Conservation (phyloP, 805 yeast genomes). For the Cyberlindnera amylophila region DNA sequence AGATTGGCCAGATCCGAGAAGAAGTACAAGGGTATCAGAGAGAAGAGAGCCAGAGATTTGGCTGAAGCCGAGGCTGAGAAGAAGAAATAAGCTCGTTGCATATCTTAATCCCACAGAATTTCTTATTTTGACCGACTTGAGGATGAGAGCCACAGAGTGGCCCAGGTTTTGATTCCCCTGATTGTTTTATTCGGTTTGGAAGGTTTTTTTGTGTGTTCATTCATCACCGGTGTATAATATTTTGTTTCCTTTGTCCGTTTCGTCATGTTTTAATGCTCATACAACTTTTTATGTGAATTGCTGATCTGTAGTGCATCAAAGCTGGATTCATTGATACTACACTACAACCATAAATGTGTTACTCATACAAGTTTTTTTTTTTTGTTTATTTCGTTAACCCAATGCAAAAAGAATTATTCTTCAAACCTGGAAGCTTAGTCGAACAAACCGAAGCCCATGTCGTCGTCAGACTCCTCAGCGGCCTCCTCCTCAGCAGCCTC, state of each 20-base stretch:
- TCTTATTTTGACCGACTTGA: too few relatives aligned
- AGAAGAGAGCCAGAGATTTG: slow-evolving; percentile 93
- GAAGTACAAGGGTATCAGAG: slow-evolving; percentile 93
- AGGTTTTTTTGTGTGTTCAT: slow-evolving; percentile 1
- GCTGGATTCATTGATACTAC: background rate
- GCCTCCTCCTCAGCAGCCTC: slow-evolving; percentile 42
- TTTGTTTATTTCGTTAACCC: slow-evolving; percentile 11
- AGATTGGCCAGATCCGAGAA: slow-evolving; percentile 93
- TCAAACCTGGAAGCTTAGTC: slow-evolving; percentile 45
- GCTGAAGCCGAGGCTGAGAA: slow-evolving; percentile 99
- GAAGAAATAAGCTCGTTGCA: slow-evolving; percentile 70
- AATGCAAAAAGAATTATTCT: slow-evolving; percentile 11
- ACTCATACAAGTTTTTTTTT: slow-evolving; percentile 9
- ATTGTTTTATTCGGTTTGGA: too few relatives aligned
- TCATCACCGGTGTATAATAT: slow-evolving; percentile 14
- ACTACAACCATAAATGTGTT: background rate
- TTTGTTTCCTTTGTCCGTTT: slow-evolving; percentile 9
- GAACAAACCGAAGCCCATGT: slow-evolving; percentile 90
- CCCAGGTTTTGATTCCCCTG: too few relatives aligned
- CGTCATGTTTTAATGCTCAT: slow-evolving; percentile 18
- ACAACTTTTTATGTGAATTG: slow-evolving; percentile 4
- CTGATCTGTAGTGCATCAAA: background rate
- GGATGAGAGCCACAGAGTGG: background rate
- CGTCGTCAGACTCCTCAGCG: slow-evolving; percentile 71
- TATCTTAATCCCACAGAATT: background rate